Base-by-base conservation (phyloP, 2,329 filamentous ascomycete genomes). In the Onygenales sp. region DNA sequence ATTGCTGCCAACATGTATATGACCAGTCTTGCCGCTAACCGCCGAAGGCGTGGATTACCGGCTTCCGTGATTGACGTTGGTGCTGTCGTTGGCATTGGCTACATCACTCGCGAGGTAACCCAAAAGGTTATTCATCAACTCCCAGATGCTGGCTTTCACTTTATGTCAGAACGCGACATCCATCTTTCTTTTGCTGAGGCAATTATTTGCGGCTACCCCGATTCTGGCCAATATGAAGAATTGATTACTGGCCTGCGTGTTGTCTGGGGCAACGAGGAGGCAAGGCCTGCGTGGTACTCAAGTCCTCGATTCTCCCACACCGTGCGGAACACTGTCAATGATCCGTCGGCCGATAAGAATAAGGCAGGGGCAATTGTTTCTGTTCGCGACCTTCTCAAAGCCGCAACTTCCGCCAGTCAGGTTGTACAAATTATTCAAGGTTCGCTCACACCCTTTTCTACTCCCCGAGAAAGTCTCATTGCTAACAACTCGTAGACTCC, bases 141-240 rank as follows among this genome's bases (percentile, higher is more conserved):
- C n/a, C 33, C 49, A 11, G 33, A 43, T 13, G 34, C 36, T 10
- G 49, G 73, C 5, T 76, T 75, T 53, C 72, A 70, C 52, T 72
- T 73, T 37, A 68, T 78, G 11, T 76, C 75, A 1, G 76, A 79
- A 62, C 66, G 69, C 3, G 74, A 78, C 52, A 59, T 78, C 13
- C 74, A 77, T 56, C 71, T 76, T 58, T 73, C 77, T 67, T 77
- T 78, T 55, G 65, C 76, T 14, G 74, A 78, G 59, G 74, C 75
- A n/a, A 71, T 78, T 34, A 62, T 63, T 1, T 67, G 69, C 0
- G 74, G 74, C 7, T 63, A 62, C 7, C 67, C 72, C 0, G 47
- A 61, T 2, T 61, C 53, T 1, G 42, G 45, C 6, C 17, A 39
- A 17, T 11, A n/a, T 10, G 53, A 50, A 17, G 57, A 54, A 33